Evolutionary conservation across 2,329 filamentous ascomycete genomes (phyloP).

Genomic region (Colletotrichum sp.): DNA sequence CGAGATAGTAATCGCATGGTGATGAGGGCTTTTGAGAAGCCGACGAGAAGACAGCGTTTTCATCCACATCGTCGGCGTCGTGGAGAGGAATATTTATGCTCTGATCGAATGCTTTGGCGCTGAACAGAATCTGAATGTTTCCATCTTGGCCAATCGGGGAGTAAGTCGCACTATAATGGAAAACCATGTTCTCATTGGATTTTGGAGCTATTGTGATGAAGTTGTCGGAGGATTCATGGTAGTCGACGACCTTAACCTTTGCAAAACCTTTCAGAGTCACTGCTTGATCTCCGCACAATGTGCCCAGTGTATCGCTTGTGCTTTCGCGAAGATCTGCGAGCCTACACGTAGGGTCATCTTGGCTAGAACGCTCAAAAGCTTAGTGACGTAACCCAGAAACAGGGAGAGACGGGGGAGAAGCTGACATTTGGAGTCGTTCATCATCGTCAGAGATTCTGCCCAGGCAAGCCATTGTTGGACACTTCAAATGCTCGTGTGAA

Average conservation of each 20-base stretch:
- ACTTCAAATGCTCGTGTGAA: not conserved
- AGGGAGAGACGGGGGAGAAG: not conserved
- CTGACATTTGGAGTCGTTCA: not conserved
- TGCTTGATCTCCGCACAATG: not conserved
- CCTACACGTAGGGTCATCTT: not conserved
- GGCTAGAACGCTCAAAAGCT: not conserved
- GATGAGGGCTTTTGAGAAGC: not conserved
- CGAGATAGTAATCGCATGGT: not conserved
- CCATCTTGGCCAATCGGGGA: not conserved
- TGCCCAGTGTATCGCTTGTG: not conserved
- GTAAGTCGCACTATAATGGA: not conserved
- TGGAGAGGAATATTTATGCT: not conserved
- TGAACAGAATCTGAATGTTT: not conserved
- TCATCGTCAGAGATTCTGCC: not conserved
- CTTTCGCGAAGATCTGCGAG: not conserved
- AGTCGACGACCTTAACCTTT: not conserved
- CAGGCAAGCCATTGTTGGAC: not conserved
- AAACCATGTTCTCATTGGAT: not conserved
- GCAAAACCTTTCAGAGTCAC: not conserved
- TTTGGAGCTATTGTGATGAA: not conserved
- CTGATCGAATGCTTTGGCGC: not conserved
- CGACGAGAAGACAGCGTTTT: not conserved
- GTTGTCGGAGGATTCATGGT: not conserved
- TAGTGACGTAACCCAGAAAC: not conserved
- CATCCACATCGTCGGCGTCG: not conserved